Base-by-base conservation (phyloP, 495 filamentous ascomycete species). In the Chaetomium fimeti region DNA sequence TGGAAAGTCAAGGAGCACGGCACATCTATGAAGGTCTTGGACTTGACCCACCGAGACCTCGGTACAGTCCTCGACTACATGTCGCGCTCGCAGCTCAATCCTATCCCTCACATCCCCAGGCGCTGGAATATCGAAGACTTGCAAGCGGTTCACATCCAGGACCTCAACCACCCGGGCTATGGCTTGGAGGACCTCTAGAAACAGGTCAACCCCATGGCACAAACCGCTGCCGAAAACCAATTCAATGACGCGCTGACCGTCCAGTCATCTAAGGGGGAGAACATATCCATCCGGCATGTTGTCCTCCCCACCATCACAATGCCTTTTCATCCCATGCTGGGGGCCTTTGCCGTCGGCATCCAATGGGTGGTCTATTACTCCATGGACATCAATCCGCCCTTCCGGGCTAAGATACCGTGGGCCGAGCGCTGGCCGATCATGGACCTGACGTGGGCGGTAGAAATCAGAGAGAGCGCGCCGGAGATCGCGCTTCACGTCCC, bases 361-460 rank as follows among this genome's bases (percentile, higher is more conserved):
- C 60, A 22, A 11, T 54, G 47, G 47, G 2, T 28, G 28, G 27
- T 45, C 36, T 22, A 45, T 36, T 45, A 45, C 40, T 12, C 15
- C 22, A 55, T 55, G 48, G 49, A 62, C 24, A 29, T 62, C 48
- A 62, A 62, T 49, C 60, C 60, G 38, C 60, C 60, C 15, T 62
- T 62, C 38, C 60, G 60, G 5, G 29, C 6, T 12, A 16, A 18
- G 20, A 7, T 53, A 1, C 48, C 59, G 12, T 8, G 1, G 7
- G 5, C 59, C 47, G 4, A 0, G 4, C 32, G 11, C 48, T 25
- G 32, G 12, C 20, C 15, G 12, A 3, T 61, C n/a, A 7, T 9
- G 15, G 36, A 29, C 36, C 59, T 61, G 9, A 2, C 42, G n/a
- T 53, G 48, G 48, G 9, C 59, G 0, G 22, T 27, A 1, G 5